These are phyloP conservation scores for Exophiala mesophila DNA, from an alignment of 2,329 filamentous ascomycete genomes.

Conservation along the genomic window DNA sequence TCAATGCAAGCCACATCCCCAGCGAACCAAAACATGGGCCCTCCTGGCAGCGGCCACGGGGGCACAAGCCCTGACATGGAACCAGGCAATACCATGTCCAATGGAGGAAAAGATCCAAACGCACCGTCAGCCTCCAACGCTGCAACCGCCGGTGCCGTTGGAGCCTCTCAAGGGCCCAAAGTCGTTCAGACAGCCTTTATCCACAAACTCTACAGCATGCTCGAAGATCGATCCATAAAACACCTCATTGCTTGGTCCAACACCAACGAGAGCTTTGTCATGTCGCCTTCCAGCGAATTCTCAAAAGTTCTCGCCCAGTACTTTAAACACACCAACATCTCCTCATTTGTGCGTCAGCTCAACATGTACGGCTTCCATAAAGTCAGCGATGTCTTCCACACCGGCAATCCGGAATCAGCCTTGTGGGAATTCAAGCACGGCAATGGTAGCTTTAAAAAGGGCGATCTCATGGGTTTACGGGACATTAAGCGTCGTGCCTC, in stretches of 20 bases:
- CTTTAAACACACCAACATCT: conserved; percentile 99
- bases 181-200: conserved; percentile 98
- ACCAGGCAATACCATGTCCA: conserved; percentile 33
- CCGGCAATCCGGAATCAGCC: conserved; percentile 84
- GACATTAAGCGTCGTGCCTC: conserved; percentile 96
- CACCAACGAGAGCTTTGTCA: conserved; percentile 94
- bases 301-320: conserved; percentile 98
- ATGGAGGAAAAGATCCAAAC: conserved; percentile 27
- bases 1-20: conserved; percentile 53
- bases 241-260: conserved; percentile 95
- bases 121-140: conserved; percentile 12
- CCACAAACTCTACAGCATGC: conserved; percentile 98
- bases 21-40: conserved; percentile 45
- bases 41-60: conserved; percentile 34
- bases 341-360: conserved; percentile 92
- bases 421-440: conserved; percentile 99
- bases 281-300: conserved; percentile 96
- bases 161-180: conserved; percentile 79
- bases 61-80: conserved; percentile 47
- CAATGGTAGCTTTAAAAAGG: conserved; percentile 92
- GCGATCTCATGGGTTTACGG: conserved; percentile 81
- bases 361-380: conserved; percentile 99
- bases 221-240: conserved; percentile 88
- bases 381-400: conserved; percentile 98
- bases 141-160: conserved; percentile 36